These are phyloP conservation scores for Dactylella cylindrospora DNA, from an alignment of 2,329 filamentous ascomycete genomes.

Conservation along the genomic window DNA sequence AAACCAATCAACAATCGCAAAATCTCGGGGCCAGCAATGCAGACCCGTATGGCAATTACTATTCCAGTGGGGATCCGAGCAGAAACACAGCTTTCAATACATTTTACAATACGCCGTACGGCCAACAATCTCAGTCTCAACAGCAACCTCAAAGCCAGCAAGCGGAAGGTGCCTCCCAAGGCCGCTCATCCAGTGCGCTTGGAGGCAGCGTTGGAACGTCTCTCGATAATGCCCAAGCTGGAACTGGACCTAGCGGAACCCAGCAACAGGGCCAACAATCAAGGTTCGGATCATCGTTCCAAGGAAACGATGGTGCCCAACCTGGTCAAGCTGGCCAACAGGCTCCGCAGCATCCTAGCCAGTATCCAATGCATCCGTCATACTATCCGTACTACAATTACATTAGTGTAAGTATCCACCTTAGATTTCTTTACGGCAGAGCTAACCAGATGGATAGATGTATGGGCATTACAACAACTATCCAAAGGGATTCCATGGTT, in stretches of 20 bases:
- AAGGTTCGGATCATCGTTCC: slow-evolving; percentile 37
- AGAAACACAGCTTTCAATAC: slow-evolving; percentile 17
- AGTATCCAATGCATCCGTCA: slow-evolving; percentile 63
- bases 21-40: slow-evolving; percentile 14
- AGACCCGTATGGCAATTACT: slow-evolving; percentile 31
- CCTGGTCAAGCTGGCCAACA: slow-evolving; percentile 67
- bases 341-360: slow-evolving; percentile 57
- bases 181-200: slow-evolving; percentile 77
- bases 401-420: slow-evolving; percentile 61
- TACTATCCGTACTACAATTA: slow-evolving; percentile 66
- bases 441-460: slow-evolving; percentile 44
- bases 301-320: slow-evolving; percentile 60
- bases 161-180: slow-evolving; percentile 70
- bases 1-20: slow-evolving; percentile 45
- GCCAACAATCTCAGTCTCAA: slow-evolving; percentile 54
- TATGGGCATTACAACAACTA: slow-evolving; percentile 29
- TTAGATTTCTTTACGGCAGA: slow-evolving; percentile 25
- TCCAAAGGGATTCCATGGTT: slow-evolving; percentile 50
- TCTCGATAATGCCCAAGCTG: slow-evolving; percentile 61
- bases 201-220: slow-evolving; percentile 62
- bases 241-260: slow-evolving; percentile 54
- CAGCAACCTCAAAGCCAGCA: slow-evolving; percentile 58
- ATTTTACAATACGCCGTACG: slow-evolving; percentile 55
- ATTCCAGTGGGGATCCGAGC: slow-evolving; percentile 18
- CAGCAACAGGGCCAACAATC: slow-evolving; percentile 75